A percentile compares a stretch with the other conserved stretches of the same genome.
Conservation (phyloP, 108 stramenopile species). For the Cylindrotheca fusiformis region DNA sequence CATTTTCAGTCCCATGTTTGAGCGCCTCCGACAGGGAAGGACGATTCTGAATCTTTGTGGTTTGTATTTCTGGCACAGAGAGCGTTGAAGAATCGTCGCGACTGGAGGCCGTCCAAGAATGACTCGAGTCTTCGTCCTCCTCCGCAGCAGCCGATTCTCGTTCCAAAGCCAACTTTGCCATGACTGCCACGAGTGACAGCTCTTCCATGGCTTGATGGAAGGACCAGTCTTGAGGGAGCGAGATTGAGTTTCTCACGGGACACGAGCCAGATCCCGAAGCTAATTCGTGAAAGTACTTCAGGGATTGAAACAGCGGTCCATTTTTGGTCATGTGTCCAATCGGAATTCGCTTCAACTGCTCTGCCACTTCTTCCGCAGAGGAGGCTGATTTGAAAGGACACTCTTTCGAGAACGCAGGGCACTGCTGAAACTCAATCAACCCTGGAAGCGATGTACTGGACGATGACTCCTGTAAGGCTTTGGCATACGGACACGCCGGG, state of each 20-base stretch:
- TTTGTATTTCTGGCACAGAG: not conserved
- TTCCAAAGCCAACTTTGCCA: conserved; percentile 46
- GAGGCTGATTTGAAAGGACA: conserved; percentile 66
- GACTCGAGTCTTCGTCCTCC: conserved; percentile 14
- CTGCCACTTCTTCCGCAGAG: conserved; percentile 33
- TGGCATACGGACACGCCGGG: conserved; percentile 24
- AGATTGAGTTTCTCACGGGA: conserved; percentile 34
- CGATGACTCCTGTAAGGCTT: conserved; percentile 5
- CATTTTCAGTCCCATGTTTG: conserved; percentile 75
- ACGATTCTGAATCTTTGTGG: not conserved
- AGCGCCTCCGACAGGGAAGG: conserved; percentile 51
- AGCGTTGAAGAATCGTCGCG: not conserved
- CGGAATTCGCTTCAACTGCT: conserved; percentile 56
- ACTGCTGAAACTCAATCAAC: conserved; percentile 24
- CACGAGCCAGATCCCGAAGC: conserved; percentile 24
- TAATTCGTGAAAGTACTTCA: conserved; percentile 26
- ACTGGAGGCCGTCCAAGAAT: not conserved
- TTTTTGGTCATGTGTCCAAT: conserved; percentile 45
- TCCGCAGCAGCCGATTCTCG: not conserved
- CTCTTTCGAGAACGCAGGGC: conserved; percentile 56
- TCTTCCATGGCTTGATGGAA: conserved; percentile 57
- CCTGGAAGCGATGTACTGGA: conserved; percentile 1
- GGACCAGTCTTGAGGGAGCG: conserved; percentile 22
- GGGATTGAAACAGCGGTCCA: conserved; percentile 41
- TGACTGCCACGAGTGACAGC: conserved; percentile 61